Evolutionary conservation across 2,329 filamentous ascomycete species (phyloP), one percentile per base, ranked within the genome.

Genomic region (Fusarium citri): DNA sequence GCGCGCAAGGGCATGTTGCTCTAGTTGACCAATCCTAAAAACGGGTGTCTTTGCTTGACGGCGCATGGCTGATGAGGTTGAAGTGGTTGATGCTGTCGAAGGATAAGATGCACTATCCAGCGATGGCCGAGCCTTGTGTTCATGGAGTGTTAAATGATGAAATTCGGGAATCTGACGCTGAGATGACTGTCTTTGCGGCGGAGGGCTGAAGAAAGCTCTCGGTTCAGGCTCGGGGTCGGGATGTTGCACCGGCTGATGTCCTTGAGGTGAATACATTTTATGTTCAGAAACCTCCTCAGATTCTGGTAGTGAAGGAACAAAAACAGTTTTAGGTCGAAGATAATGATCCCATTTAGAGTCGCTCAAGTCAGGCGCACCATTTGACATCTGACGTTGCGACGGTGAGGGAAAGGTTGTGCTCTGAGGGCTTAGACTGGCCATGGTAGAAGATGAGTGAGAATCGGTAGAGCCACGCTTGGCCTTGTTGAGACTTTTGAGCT

Each of bases 31-130:
- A 59, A 87, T 84, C 12, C 78, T 78, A 43, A 80, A 80, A 23
- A 87, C 83, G 0, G 85, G 85, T 3, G 85, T 87, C 74, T 87
- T 87, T 41, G 84, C 83, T 54, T 83, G 83, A 30, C 83, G 81
- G 59, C 84, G 81, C 69, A 80, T 79, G 9, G 74, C 75, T 5
- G 77, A 78, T 57, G 68, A 57, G 9, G 72, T 74, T 20, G 74
- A 76, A 10, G 70, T 76, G 42, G 57, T 77, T 68, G 63, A 85
- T 77, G 68, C 84, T 77, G 34, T 78, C 68, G 64, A 82, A 18
- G 74, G 71, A 10, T 74, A 64, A 12, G 72, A 73, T 16, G 71
- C 69, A 23, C 60, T 74, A 30, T 76, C 74, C 10, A 76, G 64
- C 6, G 74, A 76, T n/a, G 73, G 72, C 15, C 74, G 64, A 4